Conservation (phyloP, 2,329 filamentous ascomycete genomes). For the Scedosporium boydii region DNA sequence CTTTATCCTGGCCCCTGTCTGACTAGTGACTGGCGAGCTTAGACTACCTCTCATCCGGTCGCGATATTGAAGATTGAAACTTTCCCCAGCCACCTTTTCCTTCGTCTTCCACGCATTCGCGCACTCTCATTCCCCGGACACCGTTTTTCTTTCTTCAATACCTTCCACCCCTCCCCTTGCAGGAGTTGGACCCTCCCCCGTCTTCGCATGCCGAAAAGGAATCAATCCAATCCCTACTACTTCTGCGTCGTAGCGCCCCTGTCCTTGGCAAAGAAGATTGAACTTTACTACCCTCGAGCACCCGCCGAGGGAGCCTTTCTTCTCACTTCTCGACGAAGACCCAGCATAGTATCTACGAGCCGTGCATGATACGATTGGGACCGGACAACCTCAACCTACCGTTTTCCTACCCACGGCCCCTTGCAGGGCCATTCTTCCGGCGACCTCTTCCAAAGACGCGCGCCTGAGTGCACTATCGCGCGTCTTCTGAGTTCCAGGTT, state of each 20-base stretch:
- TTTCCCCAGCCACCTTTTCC: background rate
- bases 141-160: background rate
- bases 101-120: background rate
- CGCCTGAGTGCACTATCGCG: slow-evolving; percentile 9
- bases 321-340: background rate
- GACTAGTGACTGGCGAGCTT: background rate
- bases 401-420: background rate
- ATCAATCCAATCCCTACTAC: background rate
- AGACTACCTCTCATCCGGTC: background rate
- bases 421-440: slow-evolving; percentile 1
- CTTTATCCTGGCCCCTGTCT: background rate
- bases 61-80: background rate
- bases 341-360: background rate
- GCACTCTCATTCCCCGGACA: background rate
- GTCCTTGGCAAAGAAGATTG: background rate
- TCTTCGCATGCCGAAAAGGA: background rate
- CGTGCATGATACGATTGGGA: background rate
- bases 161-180: background rate
- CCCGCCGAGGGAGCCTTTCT: background rate
- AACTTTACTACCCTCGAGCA: background rate
- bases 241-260: background rate
- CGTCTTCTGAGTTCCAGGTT: slow-evolving; percentile 1
- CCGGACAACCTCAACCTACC: background rate
- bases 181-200: background rate
- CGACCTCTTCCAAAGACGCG: slow-evolving; percentile 10